Conservation (phyloP, 2,329 filamentous ascomycete species). For the Ambrosiella beaveri region DNA sequence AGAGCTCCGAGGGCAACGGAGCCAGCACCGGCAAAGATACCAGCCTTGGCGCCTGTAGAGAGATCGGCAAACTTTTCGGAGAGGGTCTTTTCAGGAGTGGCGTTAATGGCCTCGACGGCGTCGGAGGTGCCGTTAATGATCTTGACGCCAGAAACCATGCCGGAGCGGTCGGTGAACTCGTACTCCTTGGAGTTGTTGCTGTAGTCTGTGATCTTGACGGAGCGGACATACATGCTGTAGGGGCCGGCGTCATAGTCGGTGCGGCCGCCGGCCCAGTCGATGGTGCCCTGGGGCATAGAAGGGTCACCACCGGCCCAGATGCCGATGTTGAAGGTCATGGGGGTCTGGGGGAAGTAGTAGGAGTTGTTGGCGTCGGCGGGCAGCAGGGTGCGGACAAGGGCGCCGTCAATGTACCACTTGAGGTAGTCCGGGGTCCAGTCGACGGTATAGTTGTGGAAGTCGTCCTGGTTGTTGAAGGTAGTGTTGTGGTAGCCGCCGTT, state of each 20-base stretch:
- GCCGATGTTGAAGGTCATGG: slow-evolving; percentile 51
- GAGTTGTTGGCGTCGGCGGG: slow-evolving; percentile 44
- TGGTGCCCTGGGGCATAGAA: slow-evolving; percentile 35
- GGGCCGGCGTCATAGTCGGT: slow-evolving; percentile 50
- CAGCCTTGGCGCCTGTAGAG: slow-evolving; percentile 31
- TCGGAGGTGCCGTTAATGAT: slow-evolving; percentile 39
- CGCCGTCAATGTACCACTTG: slow-evolving; percentile 54
- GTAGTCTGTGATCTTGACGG: slow-evolving; percentile 36
- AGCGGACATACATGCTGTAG: slow-evolving; percentile 59
- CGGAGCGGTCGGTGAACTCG: slow-evolving; percentile 42
- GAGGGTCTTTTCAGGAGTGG: slow-evolving; percentile 25
- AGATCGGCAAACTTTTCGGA: slow-evolving; percentile 38
- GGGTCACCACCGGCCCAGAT: slow-evolving; percentile 49
- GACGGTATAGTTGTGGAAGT: slow-evolving; percentile 61
- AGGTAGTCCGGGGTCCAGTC: slow-evolving; percentile 52
- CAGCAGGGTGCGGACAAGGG: slow-evolving; percentile 44
- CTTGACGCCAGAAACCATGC: slow-evolving; percentile 48
- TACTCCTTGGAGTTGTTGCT: slow-evolving; percentile 45
- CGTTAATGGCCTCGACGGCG: slow-evolving; percentile 22
- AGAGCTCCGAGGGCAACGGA: slow-evolving; percentile 23
- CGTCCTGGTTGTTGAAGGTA: slow-evolving; percentile 35
- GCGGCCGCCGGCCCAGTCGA: slow-evolving; percentile 52
- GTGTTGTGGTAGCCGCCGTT: slow-evolving; percentile 41
- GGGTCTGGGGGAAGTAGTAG: slow-evolving; percentile 56
- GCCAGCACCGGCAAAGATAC: slow-evolving; percentile 32